Evolutionary conservation across 305 asterid genomes (phyloP).

Genomic region (Caryopteris hybrid): DNA sequence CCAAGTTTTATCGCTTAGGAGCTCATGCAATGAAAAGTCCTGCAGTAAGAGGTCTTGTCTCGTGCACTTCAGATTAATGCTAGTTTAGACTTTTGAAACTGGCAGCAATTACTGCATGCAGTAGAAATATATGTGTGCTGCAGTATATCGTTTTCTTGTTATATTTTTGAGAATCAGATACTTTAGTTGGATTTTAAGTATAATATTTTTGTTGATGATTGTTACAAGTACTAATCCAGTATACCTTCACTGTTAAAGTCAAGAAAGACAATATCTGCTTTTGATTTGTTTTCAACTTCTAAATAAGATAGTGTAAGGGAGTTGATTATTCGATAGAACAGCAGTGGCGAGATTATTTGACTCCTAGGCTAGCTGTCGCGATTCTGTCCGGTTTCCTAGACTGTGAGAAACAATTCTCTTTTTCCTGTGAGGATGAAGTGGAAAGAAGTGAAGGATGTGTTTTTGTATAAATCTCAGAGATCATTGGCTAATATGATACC

Average conservation of each 20-base stretch:
- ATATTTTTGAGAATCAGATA: not conserved
- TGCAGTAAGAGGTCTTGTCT: constrained; percentile 32
- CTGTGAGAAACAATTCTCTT: not conserved
- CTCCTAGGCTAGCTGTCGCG: not conserved
- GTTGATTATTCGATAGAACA: not conserved
- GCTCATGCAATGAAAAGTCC: constrained; percentile 32
- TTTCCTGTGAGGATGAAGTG: not conserved
- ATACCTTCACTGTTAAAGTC: not conserved
- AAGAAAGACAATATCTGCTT: not conserved
- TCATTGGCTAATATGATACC: not conserved
- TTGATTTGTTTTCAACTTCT: not conserved
- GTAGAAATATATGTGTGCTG: not conserved
- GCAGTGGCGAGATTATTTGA: not conserved
- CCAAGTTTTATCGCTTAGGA: constrained; percentile 39
- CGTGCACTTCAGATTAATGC: constrained; percentile 3
- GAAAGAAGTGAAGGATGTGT: not conserved
- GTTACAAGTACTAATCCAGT: not conserved
- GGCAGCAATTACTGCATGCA: not conserved
- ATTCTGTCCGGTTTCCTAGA: not conserved
- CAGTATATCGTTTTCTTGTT: not conserved
- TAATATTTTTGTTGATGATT: not conserved
- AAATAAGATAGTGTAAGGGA: not conserved
- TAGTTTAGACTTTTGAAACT: not conserved
- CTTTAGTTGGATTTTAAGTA: not conserved
- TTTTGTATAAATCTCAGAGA: not conserved